These are phyloP conservation scores for Nelumbo lutea DNA, from an alignment of 164 flowering plant genomes.

Conservation along the genomic window DNA sequence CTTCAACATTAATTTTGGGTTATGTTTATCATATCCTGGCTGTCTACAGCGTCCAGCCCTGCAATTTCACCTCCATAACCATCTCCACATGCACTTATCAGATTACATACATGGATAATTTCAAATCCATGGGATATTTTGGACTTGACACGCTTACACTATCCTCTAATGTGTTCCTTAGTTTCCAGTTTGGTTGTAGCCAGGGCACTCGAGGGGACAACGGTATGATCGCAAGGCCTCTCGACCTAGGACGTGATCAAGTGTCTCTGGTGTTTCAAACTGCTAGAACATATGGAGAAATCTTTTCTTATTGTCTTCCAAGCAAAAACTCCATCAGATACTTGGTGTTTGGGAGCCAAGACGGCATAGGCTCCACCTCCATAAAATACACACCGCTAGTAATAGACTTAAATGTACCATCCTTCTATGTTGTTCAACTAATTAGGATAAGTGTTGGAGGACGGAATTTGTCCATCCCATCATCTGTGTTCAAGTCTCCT, in stretches of 20 bases:
- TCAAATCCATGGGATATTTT: neutral
- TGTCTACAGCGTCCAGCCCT: neutral
- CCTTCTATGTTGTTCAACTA: slow-evolving; percentile 17
- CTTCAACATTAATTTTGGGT: too few species aligned
- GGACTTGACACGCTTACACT: slow-evolving; percentile 1
- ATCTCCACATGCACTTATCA: neutral
- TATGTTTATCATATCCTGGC: too few species aligned
- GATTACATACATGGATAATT: neutral
- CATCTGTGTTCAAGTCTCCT: neutral
- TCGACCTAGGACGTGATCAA: neutral
- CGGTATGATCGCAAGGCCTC: neutral
- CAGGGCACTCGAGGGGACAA: neutral
- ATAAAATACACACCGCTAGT: slow-evolving; percentile 8
- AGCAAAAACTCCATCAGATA: slow-evolving; percentile 7
- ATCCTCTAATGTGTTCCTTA: neutral
- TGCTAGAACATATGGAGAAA: neutral
- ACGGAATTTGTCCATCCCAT: neutral
- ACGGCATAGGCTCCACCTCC: neutral
- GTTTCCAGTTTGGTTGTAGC: neutral
- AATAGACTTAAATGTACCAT: neutral
- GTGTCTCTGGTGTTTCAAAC: slow-evolving; percentile 5
- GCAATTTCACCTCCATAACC: neutral
- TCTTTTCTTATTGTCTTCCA: slow-evolving; percentile 25
- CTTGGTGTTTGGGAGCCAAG: slow-evolving; percentile 11
- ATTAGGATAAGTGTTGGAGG: slow-evolving; percentile 12